phyloP scores from a whole-genome alignment of 352 stramenopile species.

The Blastocystis sp. region DNA sequence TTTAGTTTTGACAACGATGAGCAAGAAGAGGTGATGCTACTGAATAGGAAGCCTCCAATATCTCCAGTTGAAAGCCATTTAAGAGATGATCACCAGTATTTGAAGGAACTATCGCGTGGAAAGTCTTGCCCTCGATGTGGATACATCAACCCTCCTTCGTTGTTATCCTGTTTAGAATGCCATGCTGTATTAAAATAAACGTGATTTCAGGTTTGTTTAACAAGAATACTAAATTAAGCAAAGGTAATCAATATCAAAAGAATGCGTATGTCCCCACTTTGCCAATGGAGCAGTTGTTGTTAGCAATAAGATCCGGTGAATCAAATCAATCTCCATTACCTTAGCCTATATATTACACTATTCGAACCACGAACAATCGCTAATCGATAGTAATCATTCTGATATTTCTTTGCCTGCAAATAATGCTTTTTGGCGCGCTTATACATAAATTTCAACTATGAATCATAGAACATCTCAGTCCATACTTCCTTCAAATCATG shows the following conservation, averaged over 20 bases:
- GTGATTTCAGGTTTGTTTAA: too few relatives aligned
- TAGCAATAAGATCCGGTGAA: background rate
- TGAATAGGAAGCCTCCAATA: background rate
- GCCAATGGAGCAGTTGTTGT: background rate
- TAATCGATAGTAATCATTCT: background rate
- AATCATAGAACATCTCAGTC: background rate
- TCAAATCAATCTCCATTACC: background rate
- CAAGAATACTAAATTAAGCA: background rate
- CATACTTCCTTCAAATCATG: background rate
- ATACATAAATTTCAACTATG: conserved; percentile 21
- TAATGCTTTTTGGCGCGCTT: background rate
- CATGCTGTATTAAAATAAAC: too few relatives aligned
- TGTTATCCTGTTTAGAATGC: too few relatives aligned
- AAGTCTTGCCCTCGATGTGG: too few relatives aligned
- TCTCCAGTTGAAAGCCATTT: too few relatives aligned
- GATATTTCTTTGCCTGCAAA: background rate
- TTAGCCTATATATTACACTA: background rate
- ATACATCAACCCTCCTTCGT: too few relatives aligned
- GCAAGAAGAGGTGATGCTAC: background rate
- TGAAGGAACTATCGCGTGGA: too few relatives aligned
- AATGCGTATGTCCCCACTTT: background rate
- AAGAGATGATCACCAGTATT: too few relatives aligned
- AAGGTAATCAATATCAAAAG: background rate
- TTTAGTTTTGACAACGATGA: conserved; percentile 11
- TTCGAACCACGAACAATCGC: background rate